phyloP scores from a whole-genome alignment of 495 filamentous ascomycete genomes.

The Filosporella fistucella region DNA sequence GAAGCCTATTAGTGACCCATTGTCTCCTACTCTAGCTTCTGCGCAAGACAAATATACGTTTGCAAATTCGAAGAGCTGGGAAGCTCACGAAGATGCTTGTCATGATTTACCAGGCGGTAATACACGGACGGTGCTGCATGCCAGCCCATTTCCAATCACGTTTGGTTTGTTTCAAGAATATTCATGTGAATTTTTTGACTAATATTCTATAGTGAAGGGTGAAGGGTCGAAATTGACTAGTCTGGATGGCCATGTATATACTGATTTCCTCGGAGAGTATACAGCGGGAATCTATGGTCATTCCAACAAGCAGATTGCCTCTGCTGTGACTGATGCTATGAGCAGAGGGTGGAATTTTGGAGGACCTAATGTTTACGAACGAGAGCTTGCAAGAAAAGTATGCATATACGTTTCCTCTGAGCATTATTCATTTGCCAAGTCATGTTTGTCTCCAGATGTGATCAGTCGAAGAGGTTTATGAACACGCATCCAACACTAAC shows the following conservation, averaged over 20 bases:
- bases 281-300: slow-evolving; percentile 53
- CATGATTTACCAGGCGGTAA: slow-evolving; percentile 54
- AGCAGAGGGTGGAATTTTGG: slow-evolving; percentile 28
- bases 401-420: too few species aligned
- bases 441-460: too few species aligned
- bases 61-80: slow-evolving; percentile 30
- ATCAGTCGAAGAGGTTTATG: too few species aligned
- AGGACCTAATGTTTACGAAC: slow-evolving; percentile 26
- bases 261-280: slow-evolving; percentile 47
- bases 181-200: slow-evolving; percentile 3
- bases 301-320: slow-evolving; percentile 37
- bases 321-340: slow-evolving; percentile 28
- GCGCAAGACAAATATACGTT: slow-evolving; percentile 8
- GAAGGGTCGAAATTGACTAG: slow-evolving; percentile 14
- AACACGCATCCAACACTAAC: background rate
- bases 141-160: slow-evolving; percentile 40
- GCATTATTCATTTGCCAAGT: too few species aligned
- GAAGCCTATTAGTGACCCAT: too few species aligned
- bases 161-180: slow-evolving; percentile 31
- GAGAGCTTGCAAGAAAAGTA: slow-evolving; percentile 27
- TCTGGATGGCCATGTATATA: slow-evolving; percentile 25
- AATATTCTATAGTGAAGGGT: slow-evolving; percentile 3
- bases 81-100: slow-evolving; percentile 32
- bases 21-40: background rate
- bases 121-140: slow-evolving; percentile 53